A percentile compares a stretch with the other conserved stretches of the same genome.
These are phyloP conservation scores for Acacia pycnantha DNA, from an alignment of 331 rosid species.

Conservation along the genomic window DNA sequence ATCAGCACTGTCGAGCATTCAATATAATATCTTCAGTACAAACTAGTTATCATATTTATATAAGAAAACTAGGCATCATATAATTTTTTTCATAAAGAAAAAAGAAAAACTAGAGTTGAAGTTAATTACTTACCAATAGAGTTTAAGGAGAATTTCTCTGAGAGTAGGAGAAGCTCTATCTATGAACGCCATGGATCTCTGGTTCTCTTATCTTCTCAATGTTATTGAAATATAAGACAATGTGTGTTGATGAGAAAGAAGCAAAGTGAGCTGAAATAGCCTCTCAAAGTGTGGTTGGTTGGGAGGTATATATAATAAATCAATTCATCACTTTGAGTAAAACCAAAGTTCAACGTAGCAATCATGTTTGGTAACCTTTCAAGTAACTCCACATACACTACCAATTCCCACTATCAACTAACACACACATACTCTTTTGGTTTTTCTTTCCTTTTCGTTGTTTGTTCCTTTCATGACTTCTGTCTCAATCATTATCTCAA, in stretches of 20 bases:
- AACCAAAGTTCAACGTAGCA: slow-evolving; percentile 43
- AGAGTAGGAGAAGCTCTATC: slow-evolving; percentile 63
- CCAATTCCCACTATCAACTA: neutral
- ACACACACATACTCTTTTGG: neutral
- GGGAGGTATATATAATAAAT: slow-evolving; percentile 10
- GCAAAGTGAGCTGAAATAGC: slow-evolving; percentile 11
- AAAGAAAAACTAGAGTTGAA: no score
- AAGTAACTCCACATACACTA: slow-evolving; percentile 35
- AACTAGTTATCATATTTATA: neutral
- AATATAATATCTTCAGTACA: neutral
- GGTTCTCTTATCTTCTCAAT: neutral
- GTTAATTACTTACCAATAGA: slow-evolving; percentile 39
- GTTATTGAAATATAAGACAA: neutral
- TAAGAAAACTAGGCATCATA: neutral
- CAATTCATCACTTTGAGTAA: slow-evolving; percentile 41
- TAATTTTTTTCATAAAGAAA: neutral
- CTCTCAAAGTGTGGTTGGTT: slow-evolving; percentile 21
- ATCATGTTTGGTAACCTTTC: slow-evolving; percentile 50
- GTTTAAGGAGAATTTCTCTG: slow-evolving; percentile 54
- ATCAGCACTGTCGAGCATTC: slow-evolving; percentile 55
- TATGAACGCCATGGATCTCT: slow-evolving; percentile 48
- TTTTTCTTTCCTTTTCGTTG: neutral
- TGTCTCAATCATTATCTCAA: neutral
- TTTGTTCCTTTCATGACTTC: neutral
- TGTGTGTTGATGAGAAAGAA: neutral